Evolutionary conservation across 257 asterid genomes (phyloP).

Genomic region (Lycium barbarum): DNA sequence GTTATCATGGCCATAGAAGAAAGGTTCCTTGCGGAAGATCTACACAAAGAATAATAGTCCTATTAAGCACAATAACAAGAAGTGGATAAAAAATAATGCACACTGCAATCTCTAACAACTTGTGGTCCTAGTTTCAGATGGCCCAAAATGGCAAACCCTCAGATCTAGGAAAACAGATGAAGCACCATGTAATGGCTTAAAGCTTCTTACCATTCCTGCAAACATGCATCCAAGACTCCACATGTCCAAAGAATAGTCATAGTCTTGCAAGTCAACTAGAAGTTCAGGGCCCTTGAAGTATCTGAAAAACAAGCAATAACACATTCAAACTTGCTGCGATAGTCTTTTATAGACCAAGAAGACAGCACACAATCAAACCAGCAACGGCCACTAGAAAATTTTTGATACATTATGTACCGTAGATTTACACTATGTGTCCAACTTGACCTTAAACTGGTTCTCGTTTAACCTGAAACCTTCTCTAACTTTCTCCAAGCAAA

Average conservation of each 20-base stretch:
- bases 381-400: not conserved
- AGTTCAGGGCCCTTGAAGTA: conserved; percentile 46
- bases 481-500: conserved; percentile 4
- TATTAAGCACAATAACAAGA: conserved; percentile 14
- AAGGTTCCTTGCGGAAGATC: conserved; percentile 39
- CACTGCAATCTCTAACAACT: not conserved
- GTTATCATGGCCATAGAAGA: conserved; percentile 38
- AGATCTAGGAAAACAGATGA: not conserved
- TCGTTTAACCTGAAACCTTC: not conserved
- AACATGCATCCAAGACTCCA: conserved; percentile 47
- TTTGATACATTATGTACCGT: not conserved
- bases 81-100: not conserved
- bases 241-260: conserved; percentile 45
- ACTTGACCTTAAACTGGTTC: not conserved
- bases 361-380: not conserved
- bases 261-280: conserved; percentile 44
- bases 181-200: conserved; percentile 9
- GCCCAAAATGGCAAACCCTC: not conserved
- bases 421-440: not conserved
- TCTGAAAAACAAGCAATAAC: conserved; percentile 31
- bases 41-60: conserved; percentile 17
- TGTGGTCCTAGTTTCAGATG: not conserved
- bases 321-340: not conserved
- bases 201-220: conserved; percentile 42
- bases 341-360: not conserved